Base-by-base conservation (phyloP, 139 green algal species). In the Dunaliella sp. region DNA sequence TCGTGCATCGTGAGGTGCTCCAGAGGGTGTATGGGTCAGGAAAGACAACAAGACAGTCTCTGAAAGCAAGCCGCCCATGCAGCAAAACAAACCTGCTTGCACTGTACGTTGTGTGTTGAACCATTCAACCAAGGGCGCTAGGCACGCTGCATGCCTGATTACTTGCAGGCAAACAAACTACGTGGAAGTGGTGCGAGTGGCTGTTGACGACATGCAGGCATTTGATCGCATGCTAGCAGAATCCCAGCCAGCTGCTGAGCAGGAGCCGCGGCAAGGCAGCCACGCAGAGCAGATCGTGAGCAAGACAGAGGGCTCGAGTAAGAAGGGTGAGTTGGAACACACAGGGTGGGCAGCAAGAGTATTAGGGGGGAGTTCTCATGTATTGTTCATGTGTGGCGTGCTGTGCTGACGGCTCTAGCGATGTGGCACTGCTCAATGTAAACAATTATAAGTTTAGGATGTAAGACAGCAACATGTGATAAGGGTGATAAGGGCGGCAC, bases 91-190 rank as follows among this genome's bases (percentile, higher is more conserved):
- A 22, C 22, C n/a, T 33, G 30, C 28, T 33, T 36, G 73, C 73
- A 78, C 22, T 78, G 7, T 22, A 32, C 22, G 73, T 21, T 78
- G 73, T 33, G 28, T 22, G 30, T n/a, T 33, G 16, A 78, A 36
- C 26, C 30, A 33, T 33, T 36, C 26, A 78, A 33, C n/a, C 7
- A 12, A 78, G 7, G 22, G 2, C 7, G 1, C 37, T 2, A 33
- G 2, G 28, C n/a, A 38, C n/a, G 3, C 28, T 34, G 28, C 76
- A 28, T 36, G 3, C n/a, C n/a, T n/a, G n/a, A n/a, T n/a, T n/a
- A n/a, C n/a, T 81, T 37, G 28, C 76, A 78, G 81, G 1, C 86
- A 89, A 75, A 89, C 86, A 28, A 89, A 89, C 48, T 65, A 89
- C 38, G 77, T 89, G 34, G 38, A 84, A 35, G 32, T 83, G 0